Conservation (phyloP, 208 protist species). For the Angomonas ambiguus region DNA sequence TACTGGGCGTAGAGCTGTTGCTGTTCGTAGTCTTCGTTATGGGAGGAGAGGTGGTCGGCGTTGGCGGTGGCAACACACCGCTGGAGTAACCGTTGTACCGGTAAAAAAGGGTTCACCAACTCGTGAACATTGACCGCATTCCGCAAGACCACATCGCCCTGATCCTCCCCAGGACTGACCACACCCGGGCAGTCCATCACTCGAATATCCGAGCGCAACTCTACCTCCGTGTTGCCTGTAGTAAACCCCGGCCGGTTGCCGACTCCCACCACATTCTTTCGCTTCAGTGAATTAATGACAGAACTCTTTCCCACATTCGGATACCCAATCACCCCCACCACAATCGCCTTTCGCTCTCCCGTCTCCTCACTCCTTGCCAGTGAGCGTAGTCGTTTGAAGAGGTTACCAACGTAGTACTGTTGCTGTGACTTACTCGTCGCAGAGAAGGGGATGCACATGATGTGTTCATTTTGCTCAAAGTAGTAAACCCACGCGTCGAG, state of each 20-base stretch:
- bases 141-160: slow-evolving; percentile 91
- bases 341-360: slow-evolving; percentile 85
- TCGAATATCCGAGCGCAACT: slow-evolving; percentile 95
- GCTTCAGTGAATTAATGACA: slow-evolving; percentile 97
- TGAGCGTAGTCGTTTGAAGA: slow-evolving; percentile 92
- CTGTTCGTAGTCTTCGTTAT: slow-evolving; percentile 28
- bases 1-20: slow-evolving; percentile 9
- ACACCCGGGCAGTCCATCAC: slow-evolving; percentile 97
- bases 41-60: slow-evolving; percentile 37
- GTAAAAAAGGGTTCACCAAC: slow-evolving; percentile 87
- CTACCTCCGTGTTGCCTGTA: slow-evolving; percentile 92
- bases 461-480: slow-evolving; percentile 75
- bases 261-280: slow-evolving; percentile 85
- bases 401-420: slow-evolving; percentile 59
- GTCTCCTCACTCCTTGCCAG: slow-evolving; percentile 77
- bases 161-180: slow-evolving; percentile 84
- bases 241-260: slow-evolving; percentile 95
- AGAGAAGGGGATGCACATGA: slow-evolving; percentile 84
- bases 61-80: slow-evolving; percentile 39
- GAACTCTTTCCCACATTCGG: slow-evolving; percentile 98
- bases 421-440: slow-evolving; percentile 72
- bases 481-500: slow-evolving; percentile 81
- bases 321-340: slow-evolving; percentile 97
- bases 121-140: slow-evolving; percentile 95
- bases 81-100: slow-evolving; percentile 89